These are phyloP conservation scores for Ambrosiella xylebori DNA, from an alignment of 2,329 filamentous ascomycete species.

Conservation along the genomic window DNA sequence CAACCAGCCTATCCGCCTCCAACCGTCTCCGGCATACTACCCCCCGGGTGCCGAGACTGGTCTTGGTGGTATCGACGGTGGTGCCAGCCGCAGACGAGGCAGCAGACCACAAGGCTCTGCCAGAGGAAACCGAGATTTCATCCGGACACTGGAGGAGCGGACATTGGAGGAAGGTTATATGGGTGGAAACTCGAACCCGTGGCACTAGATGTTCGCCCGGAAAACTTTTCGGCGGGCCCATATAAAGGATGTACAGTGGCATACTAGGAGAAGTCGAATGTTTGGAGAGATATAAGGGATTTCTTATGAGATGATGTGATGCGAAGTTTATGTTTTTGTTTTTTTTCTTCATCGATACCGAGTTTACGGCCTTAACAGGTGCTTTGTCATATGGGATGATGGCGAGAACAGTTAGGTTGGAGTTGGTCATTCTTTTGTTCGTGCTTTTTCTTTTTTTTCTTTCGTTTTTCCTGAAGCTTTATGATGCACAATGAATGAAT, in stretches of 20 bases:
- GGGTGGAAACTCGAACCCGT: conserved; percentile 24
- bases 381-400: neutral
- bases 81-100: conserved; percentile 54
- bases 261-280: too few species aligned
- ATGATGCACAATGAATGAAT: conserved; percentile 2
- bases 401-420: neutral
- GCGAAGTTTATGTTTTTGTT: neutral
- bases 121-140: conserved; percentile 66
- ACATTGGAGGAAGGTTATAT: conserved; percentile 88
- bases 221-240: neutral
- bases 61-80: conserved; percentile 45
- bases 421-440: neutral
- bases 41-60: conserved; percentile 61
- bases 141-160: conserved; percentile 83
- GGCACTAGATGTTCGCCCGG: neutral
- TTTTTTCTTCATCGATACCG: neutral
- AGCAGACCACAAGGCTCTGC: conserved; percentile 49
- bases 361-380: neutral
- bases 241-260: too few species aligned
- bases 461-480: neutral
- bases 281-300: neutral
- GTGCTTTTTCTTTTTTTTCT: neutral
- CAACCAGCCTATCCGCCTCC: conserved; percentile 78
- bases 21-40: conserved; percentile 94
- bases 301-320: neutral